Evolutionary conservation across 257 asterid genomes (phyloP), one percentile per base, ranked within the genome.

Genomic region (Ehretia macrophylla): DNA sequence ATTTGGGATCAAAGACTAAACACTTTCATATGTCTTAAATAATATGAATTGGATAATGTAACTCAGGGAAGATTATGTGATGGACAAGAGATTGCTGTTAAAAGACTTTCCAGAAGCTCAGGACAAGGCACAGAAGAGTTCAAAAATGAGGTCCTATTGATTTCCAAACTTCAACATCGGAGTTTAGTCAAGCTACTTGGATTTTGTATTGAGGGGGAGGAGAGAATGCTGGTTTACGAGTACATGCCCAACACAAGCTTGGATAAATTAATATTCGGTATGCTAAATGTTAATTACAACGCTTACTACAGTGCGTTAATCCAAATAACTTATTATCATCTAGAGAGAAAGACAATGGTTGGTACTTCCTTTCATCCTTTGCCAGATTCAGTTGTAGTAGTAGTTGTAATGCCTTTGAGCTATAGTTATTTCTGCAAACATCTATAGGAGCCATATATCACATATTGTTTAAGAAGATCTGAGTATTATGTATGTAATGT

Each of bases 141-240:
- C 52, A 76, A 67, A 75, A 74, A 70, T 48, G 83, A 78, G 65
- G 56, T 60, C 44, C 42, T 27, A 18, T 17, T 49, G 6, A 61
- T 61, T 51, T 62, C 67, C n/a, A 23, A 44, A 32, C 66, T 61
- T 40, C 58, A 61, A 51, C 66, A 49, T 48, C 38, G 66, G 42
- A 61, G 48, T 45, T 61, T 61, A 61, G 66, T 61, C 32, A 61
- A 61, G 40, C 32, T 62, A 20, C 32, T 62, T 45, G 67, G 60
- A 1, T 62, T 62, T 62, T 62, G 53, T 47, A 22, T 62, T 62
- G 49, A 51, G 0, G 51, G 22, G 17, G 59, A 51, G 59, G 67
- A 62, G 22, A 62, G 19, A 45, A 13, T 62, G 51, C 60, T 62
- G 19, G 47, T 62, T 12, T 51, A 51, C 37, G 67, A 62, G 32